A percentile compares a stretch with the other conserved stretches of the same genome.
phyloP scores from a whole-genome alignment of 2,329 filamentous ascomycete species.

The Cordyceps sp. region DNA sequence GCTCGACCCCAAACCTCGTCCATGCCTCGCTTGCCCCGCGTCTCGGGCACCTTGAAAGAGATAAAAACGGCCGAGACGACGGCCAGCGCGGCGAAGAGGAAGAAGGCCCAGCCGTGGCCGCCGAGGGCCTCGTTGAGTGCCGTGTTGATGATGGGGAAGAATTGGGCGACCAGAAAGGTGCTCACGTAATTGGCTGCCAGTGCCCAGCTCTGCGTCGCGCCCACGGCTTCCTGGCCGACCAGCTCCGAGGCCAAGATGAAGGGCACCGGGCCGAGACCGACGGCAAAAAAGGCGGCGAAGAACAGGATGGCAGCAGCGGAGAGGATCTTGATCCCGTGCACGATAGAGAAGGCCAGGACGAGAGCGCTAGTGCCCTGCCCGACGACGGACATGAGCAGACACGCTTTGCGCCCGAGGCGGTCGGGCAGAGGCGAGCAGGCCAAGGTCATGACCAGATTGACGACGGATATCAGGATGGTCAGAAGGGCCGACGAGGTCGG shows the following conservation, averaged over 20 bases:
- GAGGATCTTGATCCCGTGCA: conserved; percentile 52
- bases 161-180: conserved; percentile 85
- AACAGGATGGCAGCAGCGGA: conserved; percentile 67
- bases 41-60: conserved; percentile 63
- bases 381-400: conserved; percentile 63
- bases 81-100: conserved; percentile 71
- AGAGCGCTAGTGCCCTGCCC: conserved; percentile 73
- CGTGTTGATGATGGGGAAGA: conserved; percentile 78
- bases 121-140: conserved; percentile 46
- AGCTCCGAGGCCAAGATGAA: conserved; percentile 90
- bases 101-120: conserved; percentile 71
- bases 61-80: conserved; percentile 56
- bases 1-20: conserved; percentile 83
- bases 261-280: conserved; percentile 83
- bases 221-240: conserved; percentile 78
- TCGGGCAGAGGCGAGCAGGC: conserved; percentile 74
- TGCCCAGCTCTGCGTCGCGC: conserved; percentile 78
- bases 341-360: conserved; percentile 65
- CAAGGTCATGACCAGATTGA: conserved; percentile 74
- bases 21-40: conserved; percentile 63
- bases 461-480: conserved; percentile 70
- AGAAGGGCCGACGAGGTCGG: conserved; percentile 68
- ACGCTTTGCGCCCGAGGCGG: conserved; percentile 71
- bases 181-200: conserved; percentile 77
- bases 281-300: conserved; percentile 80